Evolutionary conservation across 805 yeast genomes (phyloP).

Genomic region (Yarrowia porcina): DNA sequence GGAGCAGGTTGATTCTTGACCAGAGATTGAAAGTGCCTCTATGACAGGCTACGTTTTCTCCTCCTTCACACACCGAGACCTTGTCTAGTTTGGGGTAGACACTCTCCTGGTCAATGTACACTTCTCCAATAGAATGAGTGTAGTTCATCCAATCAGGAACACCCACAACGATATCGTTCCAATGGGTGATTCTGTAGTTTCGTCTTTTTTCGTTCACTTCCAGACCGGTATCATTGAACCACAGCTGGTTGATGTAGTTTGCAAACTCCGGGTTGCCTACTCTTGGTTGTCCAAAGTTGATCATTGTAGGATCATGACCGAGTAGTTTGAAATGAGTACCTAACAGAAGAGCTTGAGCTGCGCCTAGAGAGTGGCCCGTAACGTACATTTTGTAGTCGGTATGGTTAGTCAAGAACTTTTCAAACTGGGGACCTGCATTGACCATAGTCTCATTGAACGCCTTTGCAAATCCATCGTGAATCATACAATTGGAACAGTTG

Average conservation of each 20-base stretch:
- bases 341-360: background rate
- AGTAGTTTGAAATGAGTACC: background rate
- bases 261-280: constrained; percentile 9
- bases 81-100: background rate
- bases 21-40: constrained; percentile 2
- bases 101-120: background rate
- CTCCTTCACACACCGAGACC: constrained; percentile 14
- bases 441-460: background rate
- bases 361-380: constrained; percentile 10
- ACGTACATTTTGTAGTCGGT: constrained; percentile 6
- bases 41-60: constrained; percentile 26
- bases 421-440: background rate
- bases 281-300: constrained; percentile 6
- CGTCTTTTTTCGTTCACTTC: background rate
- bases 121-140: constrained; percentile 1
- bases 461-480: background rate
- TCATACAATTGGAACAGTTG: background rate
- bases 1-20: constrained; percentile 3
- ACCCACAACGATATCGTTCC: background rate
- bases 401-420: background rate
- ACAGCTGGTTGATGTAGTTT: background rate
- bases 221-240: background rate
- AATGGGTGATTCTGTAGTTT: constrained; percentile 3
- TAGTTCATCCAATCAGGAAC: background rate
- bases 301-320: background rate